Evolutionary conservation across 192 early-diverging fungal genomes (phyloP), one percentile per base, ranked within the genome.

Genomic region (Coemansia asiatica): DNA sequence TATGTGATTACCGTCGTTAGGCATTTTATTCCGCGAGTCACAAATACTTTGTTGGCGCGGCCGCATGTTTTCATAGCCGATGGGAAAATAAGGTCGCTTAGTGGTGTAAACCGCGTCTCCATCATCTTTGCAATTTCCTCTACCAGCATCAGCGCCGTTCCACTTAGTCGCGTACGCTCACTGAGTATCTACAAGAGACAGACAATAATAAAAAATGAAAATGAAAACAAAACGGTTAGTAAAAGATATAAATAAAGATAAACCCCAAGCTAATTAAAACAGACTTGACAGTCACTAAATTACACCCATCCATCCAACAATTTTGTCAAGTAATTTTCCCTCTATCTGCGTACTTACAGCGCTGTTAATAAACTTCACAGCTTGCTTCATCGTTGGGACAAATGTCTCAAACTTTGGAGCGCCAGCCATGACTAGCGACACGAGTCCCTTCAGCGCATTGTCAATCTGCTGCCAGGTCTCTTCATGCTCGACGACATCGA

Each of bases 11-110:
- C 87, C 1, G 79, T 79, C 16, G 78, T 85, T 35, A 92, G 67
- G 26, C 88, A 86, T 61, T 83, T 82, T 28, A 85, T 66, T 6
- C 86, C 87, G 46, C 87, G 84, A 4, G 75, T 79, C 31, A 90
- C 85, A 76, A 88, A 86, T 26, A 92, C 85, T 64, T 89, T 89
- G 80, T 92, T 93, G n/a, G 90, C 85, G 18, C 89, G 87, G 10
- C 78, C 82, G 67, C 87, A 90, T 19, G 90, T 81, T 49, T 84
- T 86, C 56, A 94, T 63, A 0, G 89, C 65, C 0, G 88, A 58
- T 2, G 85, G 82, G 8, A 88, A 76, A 54, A 92, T 81, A 48
- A 84, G 44, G 27, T 94, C 92, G 18, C 75, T 58, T 6, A 90
- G 65, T 6, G 72, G 57, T 35, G 87, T 83, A 71, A 91, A 90